phyloP scores from a whole-genome alignment of 2,329 filamentous ascomycete species.

The Orbilia blumenaviensis region DNA sequence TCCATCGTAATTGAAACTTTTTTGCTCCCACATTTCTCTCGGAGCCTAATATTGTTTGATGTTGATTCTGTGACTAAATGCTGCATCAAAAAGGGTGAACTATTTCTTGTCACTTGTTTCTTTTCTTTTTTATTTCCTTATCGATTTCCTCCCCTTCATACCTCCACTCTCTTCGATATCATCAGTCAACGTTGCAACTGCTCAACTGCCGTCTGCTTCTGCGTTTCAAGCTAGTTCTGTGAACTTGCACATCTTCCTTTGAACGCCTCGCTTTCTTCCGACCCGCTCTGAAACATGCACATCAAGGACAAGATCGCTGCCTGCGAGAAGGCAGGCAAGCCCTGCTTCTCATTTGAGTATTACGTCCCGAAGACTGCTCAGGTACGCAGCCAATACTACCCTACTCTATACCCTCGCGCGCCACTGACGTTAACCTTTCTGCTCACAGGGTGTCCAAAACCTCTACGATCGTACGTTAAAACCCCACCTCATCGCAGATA shows the following conservation, averaged over 20 bases:
- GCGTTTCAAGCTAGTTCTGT: constrained; percentile 37
- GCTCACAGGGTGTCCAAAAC: constrained; percentile 82
- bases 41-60: constrained; percentile 37
- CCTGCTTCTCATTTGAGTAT: constrained; percentile 98
- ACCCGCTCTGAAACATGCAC: constrained; percentile 72
- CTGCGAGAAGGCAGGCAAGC: constrained; percentile 78
- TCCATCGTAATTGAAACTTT: constrained; percentile 11
- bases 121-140: constrained; percentile 43
- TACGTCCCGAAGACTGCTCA: constrained; percentile 97
- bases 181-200: background rate
- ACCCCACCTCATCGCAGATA: background rate
- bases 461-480: constrained; percentile 79
- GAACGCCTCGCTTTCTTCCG: constrained; percentile 23
- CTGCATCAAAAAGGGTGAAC: constrained; percentile 41
- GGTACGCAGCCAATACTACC: constrained; percentile 58
- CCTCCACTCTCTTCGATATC: constrained; percentile 20
- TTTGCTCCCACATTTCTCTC: constrained; percentile 27
- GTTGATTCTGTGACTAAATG: constrained; percentile 39
- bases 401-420: background rate
- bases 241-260: constrained; percentile 9
- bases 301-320: constrained; percentile 90
- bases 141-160: constrained; percentile 38
- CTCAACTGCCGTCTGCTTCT: constrained; percentile 12
- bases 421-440: constrained; percentile 52
- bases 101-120: constrained; percentile 7